Base-by-base conservation (phyloP, 2,329 filamentous ascomycete species). In the Didymellaceae sp. region DNA sequence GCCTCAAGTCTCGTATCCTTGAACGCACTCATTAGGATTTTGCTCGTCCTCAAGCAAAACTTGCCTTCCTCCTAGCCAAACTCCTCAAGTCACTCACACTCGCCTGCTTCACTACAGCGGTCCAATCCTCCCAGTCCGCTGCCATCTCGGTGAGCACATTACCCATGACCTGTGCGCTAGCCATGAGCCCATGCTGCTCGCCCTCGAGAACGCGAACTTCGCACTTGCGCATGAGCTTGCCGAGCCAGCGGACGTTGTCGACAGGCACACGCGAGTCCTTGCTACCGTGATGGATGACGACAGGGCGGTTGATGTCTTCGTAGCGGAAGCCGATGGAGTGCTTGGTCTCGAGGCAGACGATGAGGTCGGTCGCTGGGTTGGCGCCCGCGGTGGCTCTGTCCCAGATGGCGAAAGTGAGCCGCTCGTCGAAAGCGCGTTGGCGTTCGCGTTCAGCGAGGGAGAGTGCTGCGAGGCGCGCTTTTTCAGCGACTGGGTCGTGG, bases 261-360 rank as follows among this genome's bases (percentile, higher is more conserved):
- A 96, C 88, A 0, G 94, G 94, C 1, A 99, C 94, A 18, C 94
- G 84, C 6, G 88, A 91, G 67, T 99, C 94, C 62, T 89, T 86
- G 66, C 86, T 90, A 28, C 94, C 94, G 70, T 99, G 94, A 66
- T 97, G 93, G 58, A 99, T 96, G 18, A 97, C 88, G 0, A 97
- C 89, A 0, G 90, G 85, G 7, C 91, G 85, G 5, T 89, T 95
- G 59, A 99, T 96, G 69, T 99, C 94, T 14, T 96, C 93, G 68
- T 99, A 99, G 40, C 92, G 86, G 76, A 99, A 99, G 0, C 94
- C 94, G 63, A 99, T 96, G 0, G 89, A 86, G 64, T 96, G 91
- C 21, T 90, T 84, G 17, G 94, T 86, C 73, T 99, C 94, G 1
- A 99, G 80, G 68, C 94, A 99, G 5, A 97, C 89, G 1, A 99